Base-by-base conservation (phyloP, 1,139 yeast genomes). In the Diutina scorzettiae region DNA sequence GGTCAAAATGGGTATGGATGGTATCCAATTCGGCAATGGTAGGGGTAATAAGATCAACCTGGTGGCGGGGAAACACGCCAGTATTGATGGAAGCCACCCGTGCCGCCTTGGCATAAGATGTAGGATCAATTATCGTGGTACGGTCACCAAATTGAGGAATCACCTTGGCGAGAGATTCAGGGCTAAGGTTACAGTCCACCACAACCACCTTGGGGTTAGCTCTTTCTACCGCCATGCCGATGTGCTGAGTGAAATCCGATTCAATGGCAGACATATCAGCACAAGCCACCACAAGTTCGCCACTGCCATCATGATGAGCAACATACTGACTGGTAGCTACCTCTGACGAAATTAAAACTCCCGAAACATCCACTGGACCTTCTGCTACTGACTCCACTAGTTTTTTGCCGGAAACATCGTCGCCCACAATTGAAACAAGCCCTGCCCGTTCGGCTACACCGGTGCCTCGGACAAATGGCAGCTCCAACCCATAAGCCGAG, bases 261-360 rank as follows among this genome's bases (percentile, higher is more conserved):
- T 82, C 85, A 16, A 81, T 64, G 11, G 81, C 74, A 11, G 64
- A 64, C 96, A 87, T 86, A 53, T 84, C 95, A 3, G 95, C 91
- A 55, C 87, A 78, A 0, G 95, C 95, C 16, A 83, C 64, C 6
- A 82, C 55, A 41, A 86, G 62, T 3, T 73, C 79, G 1, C 96
- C 96, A 2, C 62, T 53, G 0, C 51, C 48, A 45, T 73, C 74
- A 52, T 84, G 91, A 45, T 78, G 68, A 1, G 94, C 78, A 5
- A 76, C 69, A 52, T 87, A 87, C 50, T 81, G 83, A 0, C 93
- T 86, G 0, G 93, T 81, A 3, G 8, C 55, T 44, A 17, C 48
- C 50, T 2, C 52, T 46, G 3, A 51, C 45, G 31, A 60, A 45
- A 53, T 49, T 21, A 48, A 44, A n/a, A 78, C 61, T 0, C 77